phyloP scores from a whole-genome alignment of 495 filamentous ascomycete genomes.

The Polyplosphaeria fusca region DNA sequence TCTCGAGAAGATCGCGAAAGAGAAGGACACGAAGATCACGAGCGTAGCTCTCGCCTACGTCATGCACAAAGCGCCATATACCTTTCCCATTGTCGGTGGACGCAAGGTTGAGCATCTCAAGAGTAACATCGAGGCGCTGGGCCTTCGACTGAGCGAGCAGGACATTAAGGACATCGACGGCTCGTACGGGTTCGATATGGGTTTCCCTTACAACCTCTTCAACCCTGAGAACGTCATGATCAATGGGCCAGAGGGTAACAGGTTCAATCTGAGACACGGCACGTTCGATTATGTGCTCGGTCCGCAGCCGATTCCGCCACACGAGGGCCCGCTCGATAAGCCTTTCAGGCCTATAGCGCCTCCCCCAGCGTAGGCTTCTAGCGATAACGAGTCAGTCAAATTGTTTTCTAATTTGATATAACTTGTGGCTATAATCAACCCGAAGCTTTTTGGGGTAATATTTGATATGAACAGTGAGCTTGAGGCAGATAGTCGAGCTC shows the following conservation, averaged over 20 bases:
- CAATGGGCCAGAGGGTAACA: constrained; percentile 45
- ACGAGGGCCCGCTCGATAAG: constrained; percentile 28
- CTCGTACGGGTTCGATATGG: constrained; percentile 42
- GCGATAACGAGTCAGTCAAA: too few species aligned
- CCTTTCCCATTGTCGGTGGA: constrained; percentile 72
- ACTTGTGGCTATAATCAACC: too few species aligned
- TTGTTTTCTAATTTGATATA: too few species aligned
- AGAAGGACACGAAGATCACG: constrained; percentile 48
- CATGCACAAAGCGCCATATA: constrained; percentile 67
- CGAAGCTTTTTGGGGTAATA: too few species aligned
- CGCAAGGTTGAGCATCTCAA: constrained; percentile 65
- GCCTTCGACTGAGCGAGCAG: constrained; percentile 52
- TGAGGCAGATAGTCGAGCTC: too few species aligned
- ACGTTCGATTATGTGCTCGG: constrained; percentile 45
- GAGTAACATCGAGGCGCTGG: constrained; percentile 64
- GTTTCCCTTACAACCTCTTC: constrained; percentile 59
- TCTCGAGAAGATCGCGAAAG: constrained; percentile 58
- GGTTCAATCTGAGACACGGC: constrained; percentile 46
- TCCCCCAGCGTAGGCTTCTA: too few species aligned
- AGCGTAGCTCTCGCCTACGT: constrained; percentile 70
- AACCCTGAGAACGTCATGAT: constrained; percentile 42
- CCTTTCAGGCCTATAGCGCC: constrained; percentile 4
- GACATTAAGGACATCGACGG: constrained; percentile 65
- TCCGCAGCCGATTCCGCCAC: constrained; percentile 23
- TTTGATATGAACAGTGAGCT: too few species aligned